These are phyloP conservation scores for Oxyria digyna DNA, from an alignment of 148 eudicot genomes.

Conservation along the genomic window DNA sequence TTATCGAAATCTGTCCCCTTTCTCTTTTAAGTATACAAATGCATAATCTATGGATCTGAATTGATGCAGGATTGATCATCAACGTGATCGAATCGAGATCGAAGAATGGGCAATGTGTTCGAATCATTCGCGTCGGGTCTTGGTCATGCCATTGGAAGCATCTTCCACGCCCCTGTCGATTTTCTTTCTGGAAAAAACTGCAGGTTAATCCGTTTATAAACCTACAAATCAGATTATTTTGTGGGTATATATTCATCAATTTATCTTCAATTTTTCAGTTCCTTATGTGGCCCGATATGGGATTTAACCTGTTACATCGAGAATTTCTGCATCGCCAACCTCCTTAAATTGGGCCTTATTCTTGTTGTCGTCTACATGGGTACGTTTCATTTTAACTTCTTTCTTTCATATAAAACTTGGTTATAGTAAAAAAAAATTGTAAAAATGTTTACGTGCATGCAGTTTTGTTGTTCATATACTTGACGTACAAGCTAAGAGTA, in stretches of 20 bases:
- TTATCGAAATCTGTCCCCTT: no score
- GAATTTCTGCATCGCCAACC: constrained; percentile 12
- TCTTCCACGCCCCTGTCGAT: constrained; percentile 1
- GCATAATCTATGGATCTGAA: no score
- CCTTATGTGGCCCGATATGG: constrained; percentile 7
- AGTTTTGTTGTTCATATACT: constrained; percentile 34
- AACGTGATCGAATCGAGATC: background rate
- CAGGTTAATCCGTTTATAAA: background rate
- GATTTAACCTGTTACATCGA: constrained; percentile 13
- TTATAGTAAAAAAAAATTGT: no score
- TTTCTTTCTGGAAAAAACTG: background rate
- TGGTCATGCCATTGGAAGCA: constrained; percentile 1
- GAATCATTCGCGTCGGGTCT: constrained; percentile 1
- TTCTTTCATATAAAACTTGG: no score
- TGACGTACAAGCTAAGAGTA: constrained; percentile 32
- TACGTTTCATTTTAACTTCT: background rate
- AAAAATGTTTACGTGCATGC: constrained; percentile 1
- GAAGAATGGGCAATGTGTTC: background rate
- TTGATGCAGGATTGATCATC: no score
- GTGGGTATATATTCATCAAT: background rate
- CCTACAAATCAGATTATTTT: no score
- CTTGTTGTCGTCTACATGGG: constrained; percentile 8
- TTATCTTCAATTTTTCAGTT: background rate
- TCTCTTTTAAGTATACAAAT: no score
- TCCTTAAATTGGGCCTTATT: constrained; percentile 14